These are phyloP conservation scores for Rhizopogon vinicolor DNA, from an alignment of 768 basidiomycete species.

Conservation along the genomic window DNA sequence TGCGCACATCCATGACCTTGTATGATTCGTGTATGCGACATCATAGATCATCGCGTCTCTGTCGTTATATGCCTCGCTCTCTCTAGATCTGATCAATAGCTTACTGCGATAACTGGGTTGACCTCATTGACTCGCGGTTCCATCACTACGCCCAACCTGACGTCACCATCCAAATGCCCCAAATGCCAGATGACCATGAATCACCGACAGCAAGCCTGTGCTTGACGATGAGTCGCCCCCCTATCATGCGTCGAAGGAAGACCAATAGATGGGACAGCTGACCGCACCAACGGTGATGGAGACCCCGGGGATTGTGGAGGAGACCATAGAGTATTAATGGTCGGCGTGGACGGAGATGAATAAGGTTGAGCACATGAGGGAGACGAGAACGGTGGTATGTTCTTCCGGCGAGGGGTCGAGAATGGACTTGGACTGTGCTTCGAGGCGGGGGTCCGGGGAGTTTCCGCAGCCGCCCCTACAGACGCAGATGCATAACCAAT, in stretches of 20 bases:
- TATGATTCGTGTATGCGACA: no score
- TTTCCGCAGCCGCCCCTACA: background rate
- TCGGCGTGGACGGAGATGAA: slow-evolving; percentile 5
- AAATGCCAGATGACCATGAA: no score
- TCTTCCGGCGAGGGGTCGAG: background rate
- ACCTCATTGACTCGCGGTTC: no score
- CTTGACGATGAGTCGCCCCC: no score
- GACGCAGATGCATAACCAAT: background rate
- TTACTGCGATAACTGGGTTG: no score
- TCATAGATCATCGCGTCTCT: no score
- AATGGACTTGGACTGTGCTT: background rate
- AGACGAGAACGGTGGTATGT: background rate
- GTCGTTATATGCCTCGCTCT: no score
- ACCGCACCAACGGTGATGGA: background rate
- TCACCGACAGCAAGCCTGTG: no score
- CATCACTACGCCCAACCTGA: no score
- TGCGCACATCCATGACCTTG: no score
- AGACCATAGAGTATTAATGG: slow-evolving; percentile 15
- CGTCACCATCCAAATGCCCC: no score
- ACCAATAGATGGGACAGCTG: background rate
- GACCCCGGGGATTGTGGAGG: background rate
- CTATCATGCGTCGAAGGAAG: background rate
- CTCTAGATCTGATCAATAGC: no score
- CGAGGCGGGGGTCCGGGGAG: background rate
- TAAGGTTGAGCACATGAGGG: background rate